Percentiles rank a stretch among this genome's conserved stretches.
phyloP scores from a whole-genome alignment of 768 basidiomycete genomes.

The Boletus speciosus region DNA sequence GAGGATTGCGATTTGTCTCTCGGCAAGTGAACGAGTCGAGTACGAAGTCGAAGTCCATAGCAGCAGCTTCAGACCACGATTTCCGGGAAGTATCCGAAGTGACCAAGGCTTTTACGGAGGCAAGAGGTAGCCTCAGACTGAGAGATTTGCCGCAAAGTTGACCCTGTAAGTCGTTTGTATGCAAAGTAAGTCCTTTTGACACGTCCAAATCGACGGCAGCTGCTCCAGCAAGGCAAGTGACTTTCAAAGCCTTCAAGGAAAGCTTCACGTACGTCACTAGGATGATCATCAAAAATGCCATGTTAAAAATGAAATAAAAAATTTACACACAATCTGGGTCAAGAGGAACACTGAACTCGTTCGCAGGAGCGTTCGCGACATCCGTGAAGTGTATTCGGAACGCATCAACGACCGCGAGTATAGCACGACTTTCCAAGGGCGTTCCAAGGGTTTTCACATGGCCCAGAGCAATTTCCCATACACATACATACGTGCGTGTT shows the following conservation, averaged over 20 bases:
- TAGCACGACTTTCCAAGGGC: constrained; percentile 46
- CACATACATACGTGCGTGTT: constrained; percentile 82
- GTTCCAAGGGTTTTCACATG: constrained; percentile 54
- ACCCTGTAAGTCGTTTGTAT: constrained; percentile 75
- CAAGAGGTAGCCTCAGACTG: constrained; percentile 53
- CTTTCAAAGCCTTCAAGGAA: constrained; percentile 49
- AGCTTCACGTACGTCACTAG: constrained; percentile 85
- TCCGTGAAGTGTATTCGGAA: constrained; percentile 75
- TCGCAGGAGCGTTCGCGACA: constrained; percentile 74
- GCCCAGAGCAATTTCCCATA: constrained; percentile 88
- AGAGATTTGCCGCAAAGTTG: constrained; percentile 61
- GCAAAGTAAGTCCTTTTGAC: constrained; percentile 57
- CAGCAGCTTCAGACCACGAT: constrained; percentile 67
- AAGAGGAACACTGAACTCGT: constrained; percentile 53
- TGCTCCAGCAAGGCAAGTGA: constrained; percentile 50
- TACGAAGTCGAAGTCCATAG: constrained; percentile 48
- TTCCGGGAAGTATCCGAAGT: constrained; percentile 36
- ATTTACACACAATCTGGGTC: constrained; percentile 73
- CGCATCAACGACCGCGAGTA: constrained; percentile 51
- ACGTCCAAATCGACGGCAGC: constrained; percentile 55
- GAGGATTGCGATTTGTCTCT: constrained; percentile 53
- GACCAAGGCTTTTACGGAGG: constrained; percentile 50
- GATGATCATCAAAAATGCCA: constrained; percentile 7
- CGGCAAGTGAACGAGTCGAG: constrained; percentile 66
- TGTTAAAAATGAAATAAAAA: not conserved